Evolutionary conservation across 140 eudicot genomes (phyloP), one percentile per base, ranked within the genome.

Genomic region (Bidens hawaiensis): DNA sequence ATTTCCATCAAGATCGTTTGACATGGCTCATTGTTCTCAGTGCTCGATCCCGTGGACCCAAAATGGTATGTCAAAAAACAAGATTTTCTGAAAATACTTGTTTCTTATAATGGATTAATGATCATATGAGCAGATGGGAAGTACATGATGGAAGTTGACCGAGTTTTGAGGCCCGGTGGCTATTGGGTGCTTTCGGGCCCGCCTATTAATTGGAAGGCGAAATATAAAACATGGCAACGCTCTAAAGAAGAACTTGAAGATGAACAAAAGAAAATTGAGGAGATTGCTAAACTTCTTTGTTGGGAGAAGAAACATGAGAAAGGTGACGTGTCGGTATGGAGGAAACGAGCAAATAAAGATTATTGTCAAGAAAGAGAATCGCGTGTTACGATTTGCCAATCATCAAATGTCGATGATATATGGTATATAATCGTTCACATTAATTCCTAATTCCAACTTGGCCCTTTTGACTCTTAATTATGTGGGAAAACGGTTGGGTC

Each of bases 21-120:
- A 85, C 71, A 82, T 85, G 89, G 89, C 84, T 65, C 94, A 82
- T 48, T 85, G 90, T 48, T 85, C 95, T 67, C 77, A 77, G 11
- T 82, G 95, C 71, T 75, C 70, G 55, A 79, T 82, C 66, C 82
- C 86, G 8, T 85, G 95, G 95, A 71, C 69, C 22, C 72, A 61
- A 71, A 82, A 79, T 75, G 86, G 95, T 76, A 56, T 68, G 54
- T 5, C 36, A 27, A 28, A 28, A 36, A 52, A n/a, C 17, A 13
- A 7, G 42, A 17, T 42, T 15, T 42, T 38, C 30, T 50, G 26
- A 18, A 50, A 48, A 59, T 31, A n/a, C 48, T 46, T 46, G 21
- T 34, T 36, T 31, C 4, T 4, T 50, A 25, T 27, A 22, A 27
- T 30, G 1, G n/a, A 1, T 14, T 72, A 22, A 49, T 33, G 15